Evolutionary conservation across 768 basidiomycete species (phyloP), one percentile per base, ranked within the genome.

Genomic region (Panaeolus papilionaceus): DNA sequence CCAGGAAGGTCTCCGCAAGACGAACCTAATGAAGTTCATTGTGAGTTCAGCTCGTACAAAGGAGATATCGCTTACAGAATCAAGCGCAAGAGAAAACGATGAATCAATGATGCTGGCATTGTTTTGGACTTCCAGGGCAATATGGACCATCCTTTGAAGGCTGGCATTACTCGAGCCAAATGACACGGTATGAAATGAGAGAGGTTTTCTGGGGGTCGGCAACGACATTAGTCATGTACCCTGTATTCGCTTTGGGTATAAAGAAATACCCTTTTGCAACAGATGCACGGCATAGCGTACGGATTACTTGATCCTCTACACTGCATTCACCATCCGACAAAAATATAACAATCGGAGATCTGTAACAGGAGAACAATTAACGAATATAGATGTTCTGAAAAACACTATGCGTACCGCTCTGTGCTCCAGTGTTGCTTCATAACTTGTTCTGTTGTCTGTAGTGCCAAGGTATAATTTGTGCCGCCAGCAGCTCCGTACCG

Each of bases 261-360:
- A 38, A 33, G 28, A 42, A 66, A 38, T 42, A 86, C 84, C 88
- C 86, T 3, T 80, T 79, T 39, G 80, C 77, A 49, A 84, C 69
- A 0, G 85, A 79, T 1, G 77, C 67, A 11, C 80, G 80, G 66
- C 84, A 83, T 0, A 86, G 66, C 68, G 81, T 78, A 14, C 81
- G 80, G 61, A 86, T 74, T 0, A 74, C 71, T 7, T 74, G 37
- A 45, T 89, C 87, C 0, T 62, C 62, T 33, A 87, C 76, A 8
- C 39, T 12, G 62, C 83, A 83, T 75, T 87, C 82, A 0, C 88
- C 88, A 66, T 87, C 88, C 2, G 88, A 88, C 8, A 88, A 77
- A 74, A 89, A 89, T 65, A 68, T 68, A 44, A 68, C 65, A 33
- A 68, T 64, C 10, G 64, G 67, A 61, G 63, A 58, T 28, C 67